These are phyloP conservation scores for Aspergillus leporis DNA, from an alignment of 495 filamentous ascomycete genomes.

Conservation along the genomic window DNA sequence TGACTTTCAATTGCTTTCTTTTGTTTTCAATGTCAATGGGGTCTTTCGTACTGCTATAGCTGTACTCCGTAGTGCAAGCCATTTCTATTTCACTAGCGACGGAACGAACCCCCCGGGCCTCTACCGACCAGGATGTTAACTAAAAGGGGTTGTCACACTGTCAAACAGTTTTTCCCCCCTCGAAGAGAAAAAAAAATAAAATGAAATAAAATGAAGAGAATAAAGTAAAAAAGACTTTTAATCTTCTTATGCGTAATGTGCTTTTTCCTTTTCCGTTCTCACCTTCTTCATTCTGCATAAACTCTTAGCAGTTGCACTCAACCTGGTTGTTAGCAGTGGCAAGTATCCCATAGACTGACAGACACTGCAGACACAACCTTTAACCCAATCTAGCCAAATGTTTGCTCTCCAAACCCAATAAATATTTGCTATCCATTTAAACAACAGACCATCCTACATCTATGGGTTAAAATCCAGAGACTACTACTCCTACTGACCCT, in stretches of 20 bases:
- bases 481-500: not conserved
- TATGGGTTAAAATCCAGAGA: not conserved
- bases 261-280: not conserved
- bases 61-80: conserved; percentile 3
- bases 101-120: not conserved
- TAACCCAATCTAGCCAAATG: not conserved
- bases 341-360: not conserved
- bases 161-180: not conserved
- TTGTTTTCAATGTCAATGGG: not conserved
- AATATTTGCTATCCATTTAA: not conserved
- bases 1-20: not conserved
- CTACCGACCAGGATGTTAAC: not conserved
- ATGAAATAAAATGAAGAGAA: not conserved
- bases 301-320: not conserved
- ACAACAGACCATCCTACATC: not conserved
- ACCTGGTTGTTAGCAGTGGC: not conserved
- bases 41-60: not conserved
- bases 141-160: conserved; percentile 4
- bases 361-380: not conserved
- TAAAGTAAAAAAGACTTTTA: not conserved
- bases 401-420: not conserved
- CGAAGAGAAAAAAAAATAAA: not conserved
- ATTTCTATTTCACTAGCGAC: not conserved
- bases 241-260: not conserved
- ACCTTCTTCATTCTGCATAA: not conserved